phyloP scores from a whole-genome alignment of 176 grass and related monocot species.

The Hyparrhenia diplandra region DNA sequence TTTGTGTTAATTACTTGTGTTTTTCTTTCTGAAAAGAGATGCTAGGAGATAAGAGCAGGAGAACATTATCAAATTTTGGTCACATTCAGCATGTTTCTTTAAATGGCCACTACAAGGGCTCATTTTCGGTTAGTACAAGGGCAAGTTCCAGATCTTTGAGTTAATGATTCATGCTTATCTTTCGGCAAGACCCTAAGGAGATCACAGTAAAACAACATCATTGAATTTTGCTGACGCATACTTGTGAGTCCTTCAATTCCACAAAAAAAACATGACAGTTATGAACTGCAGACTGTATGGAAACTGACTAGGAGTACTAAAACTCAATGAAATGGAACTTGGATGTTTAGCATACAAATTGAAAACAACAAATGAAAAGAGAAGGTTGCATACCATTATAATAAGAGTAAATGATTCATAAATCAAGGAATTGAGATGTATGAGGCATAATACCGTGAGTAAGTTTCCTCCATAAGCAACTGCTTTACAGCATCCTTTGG shows the following conservation, averaged over 20 bases:
- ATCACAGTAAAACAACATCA: too few relatives aligned
- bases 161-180: neutral
- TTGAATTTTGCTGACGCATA: neutral
- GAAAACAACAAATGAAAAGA: neutral
- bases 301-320: neutral
- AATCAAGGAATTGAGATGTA: neutral
- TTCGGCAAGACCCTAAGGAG: too few relatives aligned
- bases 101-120: neutral
- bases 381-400: neutral
- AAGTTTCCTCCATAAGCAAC: slow-evolving; percentile 61
- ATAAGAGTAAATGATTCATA: neutral
- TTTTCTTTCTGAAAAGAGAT: neutral
- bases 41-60: too few relatives aligned
- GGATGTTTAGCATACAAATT: neutral
- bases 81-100: neutral
- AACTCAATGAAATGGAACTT: neutral
- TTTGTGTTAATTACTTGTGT: neutral
- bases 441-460: slow-evolving; percentile 44
- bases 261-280: too few relatives aligned
- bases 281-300: too few relatives aligned
- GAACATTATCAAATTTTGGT: neutral
- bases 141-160: neutral
- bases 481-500: slow-evolving; percentile 54
- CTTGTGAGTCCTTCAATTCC: neutral
- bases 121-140: neutral